phyloP scores from a whole-genome alignment of 140 eudicot genomes.

The Erigeron philadelphicus region DNA sequence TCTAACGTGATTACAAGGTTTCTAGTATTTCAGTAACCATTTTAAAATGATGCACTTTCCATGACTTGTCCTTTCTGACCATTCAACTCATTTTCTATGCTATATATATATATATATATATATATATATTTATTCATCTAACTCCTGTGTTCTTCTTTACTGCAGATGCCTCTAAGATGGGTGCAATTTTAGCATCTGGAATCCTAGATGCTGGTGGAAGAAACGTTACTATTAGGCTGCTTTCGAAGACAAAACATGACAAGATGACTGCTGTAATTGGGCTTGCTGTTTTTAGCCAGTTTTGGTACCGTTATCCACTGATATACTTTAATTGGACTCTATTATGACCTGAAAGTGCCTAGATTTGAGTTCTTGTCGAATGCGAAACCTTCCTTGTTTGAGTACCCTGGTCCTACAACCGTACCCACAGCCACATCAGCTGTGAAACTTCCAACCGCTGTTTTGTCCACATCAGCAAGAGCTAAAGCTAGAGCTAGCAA shows the following conservation, averaged over 20 bases:
- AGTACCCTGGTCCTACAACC: conserved; percentile 92
- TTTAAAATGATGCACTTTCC: too few relatives aligned
- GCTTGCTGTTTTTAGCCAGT: conserved; percentile 92
- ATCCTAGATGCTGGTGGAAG: conserved; percentile 98
- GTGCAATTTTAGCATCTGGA: conserved; percentile 96
- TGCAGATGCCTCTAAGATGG: conserved; percentile 98
- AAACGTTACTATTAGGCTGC: conserved; percentile 79
- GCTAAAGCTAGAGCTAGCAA: conserved; percentile 90
- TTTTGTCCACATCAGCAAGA: conserved; percentile 79
- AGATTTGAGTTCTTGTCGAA: conserved; percentile 83
- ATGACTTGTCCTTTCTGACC: too few relatives aligned
- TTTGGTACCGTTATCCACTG: conserved; percentile 98
- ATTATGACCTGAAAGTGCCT: conserved; percentile 87
- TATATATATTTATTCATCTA: too few relatives aligned
- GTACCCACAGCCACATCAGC: conserved; percentile 81
- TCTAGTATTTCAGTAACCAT: too few relatives aligned
- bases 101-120: too few relatives aligned
- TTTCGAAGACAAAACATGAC: conserved; percentile 88
- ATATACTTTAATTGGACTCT: conserved; percentile 81
- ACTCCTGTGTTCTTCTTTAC: conserved; percentile 7
- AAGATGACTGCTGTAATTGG: conserved; percentile 92
- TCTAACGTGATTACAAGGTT: too few relatives aligned
- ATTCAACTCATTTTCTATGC: too few relatives aligned
- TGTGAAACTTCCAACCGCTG: conserved; percentile 90
- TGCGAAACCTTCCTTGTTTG: conserved; percentile 89